A percentile compares a stretch with the other conserved stretches of the same genome.
Conservation (phyloP, 2,329 filamentous ascomycete genomes). For the Claviceps sp. region DNA sequence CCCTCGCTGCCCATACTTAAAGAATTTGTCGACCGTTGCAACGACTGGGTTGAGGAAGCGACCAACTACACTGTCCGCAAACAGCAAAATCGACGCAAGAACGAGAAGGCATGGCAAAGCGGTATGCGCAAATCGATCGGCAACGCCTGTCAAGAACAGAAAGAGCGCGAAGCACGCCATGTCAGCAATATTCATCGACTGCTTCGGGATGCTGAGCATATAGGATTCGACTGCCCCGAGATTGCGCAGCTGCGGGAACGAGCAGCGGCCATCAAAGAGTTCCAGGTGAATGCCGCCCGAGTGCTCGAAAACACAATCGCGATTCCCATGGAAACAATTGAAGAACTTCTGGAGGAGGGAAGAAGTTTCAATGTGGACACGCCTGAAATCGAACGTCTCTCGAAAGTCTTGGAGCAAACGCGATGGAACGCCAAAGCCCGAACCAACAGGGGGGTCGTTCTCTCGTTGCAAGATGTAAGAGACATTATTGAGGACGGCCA, state of each 20-base stretch:
- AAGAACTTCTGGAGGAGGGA: slow-evolving; percentile 82
- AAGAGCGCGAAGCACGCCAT: slow-evolving; percentile 75
- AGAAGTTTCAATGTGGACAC: slow-evolving; percentile 84
- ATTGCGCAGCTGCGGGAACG: slow-evolving; percentile 77
- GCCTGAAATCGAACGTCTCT: slow-evolving; percentile 71
- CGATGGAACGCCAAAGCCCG: slow-evolving; percentile 77
- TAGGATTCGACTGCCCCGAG: slow-evolving; percentile 89
- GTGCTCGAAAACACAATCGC: slow-evolving; percentile 54
- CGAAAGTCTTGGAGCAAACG: slow-evolving; percentile 68
- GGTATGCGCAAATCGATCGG: slow-evolving; percentile 56
- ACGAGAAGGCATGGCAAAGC: slow-evolving; percentile 73
- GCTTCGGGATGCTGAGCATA: slow-evolving; percentile 66
- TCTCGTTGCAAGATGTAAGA: slow-evolving; percentile 66
- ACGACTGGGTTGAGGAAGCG: slow-evolving; percentile 95
- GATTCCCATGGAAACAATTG: slow-evolving; percentile 59
- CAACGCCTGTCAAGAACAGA: slow-evolving; percentile 47
- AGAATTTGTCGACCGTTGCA: slow-evolving; percentile 88
- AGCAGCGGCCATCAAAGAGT: slow-evolving; percentile 69
- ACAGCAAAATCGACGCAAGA: slow-evolving; percentile 93
- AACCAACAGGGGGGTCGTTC: slow-evolving; percentile 45
- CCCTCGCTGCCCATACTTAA: slow-evolving; percentile 69
- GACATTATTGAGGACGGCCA: slow-evolving; percentile 66
- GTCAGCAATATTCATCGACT: slow-evolving; percentile 80
- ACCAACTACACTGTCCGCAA: slow-evolving; percentile 94
- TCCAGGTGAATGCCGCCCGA: slow-evolving; percentile 61